Evolutionary conservation across 805 yeast species (phyloP).

Genomic region (Pichia sporocuriosa): DNA sequence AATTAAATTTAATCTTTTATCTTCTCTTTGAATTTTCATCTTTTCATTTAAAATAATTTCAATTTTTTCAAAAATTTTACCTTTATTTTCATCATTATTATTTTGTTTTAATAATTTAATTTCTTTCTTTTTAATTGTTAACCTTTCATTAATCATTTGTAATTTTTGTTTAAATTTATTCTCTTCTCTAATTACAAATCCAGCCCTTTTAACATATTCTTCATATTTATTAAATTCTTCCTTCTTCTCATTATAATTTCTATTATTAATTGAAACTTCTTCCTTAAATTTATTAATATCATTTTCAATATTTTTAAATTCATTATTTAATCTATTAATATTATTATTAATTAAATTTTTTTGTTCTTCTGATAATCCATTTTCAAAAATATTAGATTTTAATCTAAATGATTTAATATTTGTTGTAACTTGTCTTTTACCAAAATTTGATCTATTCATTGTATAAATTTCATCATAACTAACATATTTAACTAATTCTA

Average conservation of each 20-base stretch:
- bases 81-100: neutral
- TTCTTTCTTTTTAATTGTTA: neutral
- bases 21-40: neutral
- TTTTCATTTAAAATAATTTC: neutral
- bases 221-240: slow-evolving; percentile 1
- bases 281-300: neutral
- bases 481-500: slow-evolving; percentile 50
- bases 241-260: neutral
- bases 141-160: neutral
- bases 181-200: neutral
- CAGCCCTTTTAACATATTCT: neutral
- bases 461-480: slow-evolving; percentile 50
- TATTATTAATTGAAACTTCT: too few species aligned
- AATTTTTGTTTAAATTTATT: slow-evolving; percentile 3
- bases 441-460: slow-evolving; percentile 56
- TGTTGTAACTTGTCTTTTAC: slow-evolving; percentile 46
- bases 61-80: slow-evolving; percentile 1
- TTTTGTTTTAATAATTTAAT: slow-evolving; percentile 3
- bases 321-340: slow-evolving; percentile 12
- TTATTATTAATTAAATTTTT: slow-evolving; percentile 14
- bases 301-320: slow-evolving; percentile 2
- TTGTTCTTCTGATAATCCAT: slow-evolving; percentile 28
- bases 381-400: slow-evolving; percentile 27
- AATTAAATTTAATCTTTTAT: neutral
- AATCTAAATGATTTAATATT: slow-evolving; percentile 29